Percentiles rank a stretch among this genome's conserved stretches.
Evolutionary conservation across 1,284 basidiomycete genomes (phyloP).

Genomic region (Bondarzewia mesenterica): DNA sequence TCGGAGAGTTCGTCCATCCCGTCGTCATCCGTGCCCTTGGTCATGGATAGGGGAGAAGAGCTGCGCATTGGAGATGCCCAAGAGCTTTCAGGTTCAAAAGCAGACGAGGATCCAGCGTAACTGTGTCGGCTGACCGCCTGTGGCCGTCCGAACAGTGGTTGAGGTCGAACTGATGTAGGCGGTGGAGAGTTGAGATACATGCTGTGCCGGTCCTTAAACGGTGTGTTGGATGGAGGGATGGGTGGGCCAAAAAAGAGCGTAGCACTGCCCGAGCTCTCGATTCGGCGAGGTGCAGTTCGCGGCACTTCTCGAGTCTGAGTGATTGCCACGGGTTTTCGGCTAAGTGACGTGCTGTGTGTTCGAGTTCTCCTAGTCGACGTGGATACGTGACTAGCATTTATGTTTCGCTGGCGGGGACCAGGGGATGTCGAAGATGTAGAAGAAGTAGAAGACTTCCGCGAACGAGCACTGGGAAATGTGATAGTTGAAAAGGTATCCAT

Average conservation of each 20-base stretch:
- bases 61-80: conserved; percentile 12
- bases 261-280: conserved; percentile 42
- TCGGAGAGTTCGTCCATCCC: conserved; percentile 17
- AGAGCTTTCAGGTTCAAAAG: conserved; percentile 9
- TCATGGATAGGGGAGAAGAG: conserved; percentile 8
- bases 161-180: conserved; percentile 4
- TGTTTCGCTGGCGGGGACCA: conserved; percentile 9
- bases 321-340: conserved; percentile 22
- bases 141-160: conserved; percentile 19
- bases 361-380: conserved; percentile 7
- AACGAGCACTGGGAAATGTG: conserved; percentile 10
- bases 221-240: conserved; percentile 27
- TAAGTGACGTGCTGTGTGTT: conserved; percentile 7
- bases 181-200: conserved; percentile 11
- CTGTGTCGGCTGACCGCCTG: conserved; percentile 47
- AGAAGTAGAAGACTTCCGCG: conserved; percentile 7
- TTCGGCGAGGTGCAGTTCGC: conserved; percentile 21
- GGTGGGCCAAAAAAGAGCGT: conserved; percentile 68
- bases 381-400: conserved; percentile 10
- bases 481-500: conserved; percentile 7
- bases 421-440: conserved; percentile 12
- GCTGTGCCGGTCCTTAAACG: conserved; percentile 12
- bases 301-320: conserved; percentile 9
- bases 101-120: conserved; percentile 33
- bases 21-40: conserved; percentile 14